Base-by-base conservation (phyloP, 805 yeast genomes). In the Candida patagonica region DNA sequence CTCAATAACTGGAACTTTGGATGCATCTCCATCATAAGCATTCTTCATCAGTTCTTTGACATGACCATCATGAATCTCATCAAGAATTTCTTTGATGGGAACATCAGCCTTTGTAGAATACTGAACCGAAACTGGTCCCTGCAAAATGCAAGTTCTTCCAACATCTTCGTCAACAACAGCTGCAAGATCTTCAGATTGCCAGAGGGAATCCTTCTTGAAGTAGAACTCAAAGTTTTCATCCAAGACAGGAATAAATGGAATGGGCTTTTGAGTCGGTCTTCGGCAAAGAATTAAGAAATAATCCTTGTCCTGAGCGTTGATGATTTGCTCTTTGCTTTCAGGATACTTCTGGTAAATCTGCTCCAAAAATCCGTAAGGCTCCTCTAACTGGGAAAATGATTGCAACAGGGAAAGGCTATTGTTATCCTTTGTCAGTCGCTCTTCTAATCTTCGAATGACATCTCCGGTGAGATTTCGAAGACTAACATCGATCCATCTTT, bases 101-200 rank as follows among this genome's bases (percentile, higher is more conserved):
- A 86, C 96, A 59, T 92, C 79, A 45, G 84, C 92, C 57, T 72
- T 70, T 55, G 73, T 82, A 53, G 96, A 79, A 70, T 69, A 88
- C 66, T 80, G 87, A 53, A 95, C 96, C 54, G 99, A 95, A 51
- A 92, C 97, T 38, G 99, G 99, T 54, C 98, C 97, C 56, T 87
- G 96, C 56, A 92, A 74, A 52, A 92, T 87, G 82, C 98, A 94
- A n/a, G 96, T 89, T 73, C 98, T 82, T 65, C 88, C 88, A 47
- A 92, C 97, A 61, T 92, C 99, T 56, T 82, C 86, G 51, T 74
- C 97, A 50, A 85, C 88, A 59, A 92, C 97, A 44, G 96, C 84
- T 61, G 87, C 96, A 59, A 92, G 74, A 61, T 85, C 89, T 71
- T 92, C 97, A 19, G 95, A 83, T 73, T 92, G 99, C 98, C 98